phyloP scores from a whole-genome alignment of 805 yeast species.

The Saturnispora saitoi region DNA sequence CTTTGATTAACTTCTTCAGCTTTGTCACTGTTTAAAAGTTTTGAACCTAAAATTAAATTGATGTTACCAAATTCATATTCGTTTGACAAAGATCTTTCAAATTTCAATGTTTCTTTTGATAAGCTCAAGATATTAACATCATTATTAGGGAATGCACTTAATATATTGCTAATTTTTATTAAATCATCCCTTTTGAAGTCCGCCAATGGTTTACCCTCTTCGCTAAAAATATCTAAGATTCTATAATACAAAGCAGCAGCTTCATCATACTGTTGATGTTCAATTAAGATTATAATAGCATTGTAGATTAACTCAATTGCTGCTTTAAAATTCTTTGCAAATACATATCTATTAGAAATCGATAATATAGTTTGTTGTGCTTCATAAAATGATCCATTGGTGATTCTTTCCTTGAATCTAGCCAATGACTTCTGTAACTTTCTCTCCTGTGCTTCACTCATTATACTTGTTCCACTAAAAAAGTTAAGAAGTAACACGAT shows the following conservation, averaged over 20 bases:
- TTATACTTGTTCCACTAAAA: constrained; percentile 10
- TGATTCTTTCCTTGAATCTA: constrained; percentile 59
- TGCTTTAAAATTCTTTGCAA: constrained; percentile 53
- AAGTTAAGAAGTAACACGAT: no score
- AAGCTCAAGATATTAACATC: constrained; percentile 63
- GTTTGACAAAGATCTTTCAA: constrained; percentile 48
- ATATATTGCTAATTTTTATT: constrained; percentile 34
- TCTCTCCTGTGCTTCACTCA: constrained; percentile 13
- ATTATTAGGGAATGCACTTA: constrained; percentile 34
- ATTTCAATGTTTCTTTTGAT: constrained; percentile 54
- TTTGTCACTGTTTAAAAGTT: constrained; percentile 36
- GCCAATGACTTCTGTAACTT: constrained; percentile 53
- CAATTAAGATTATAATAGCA: constrained; percentile 60
- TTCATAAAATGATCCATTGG: constrained; percentile 75
- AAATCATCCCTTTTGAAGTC: constrained; percentile 21
- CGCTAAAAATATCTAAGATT: constrained; percentile 59
- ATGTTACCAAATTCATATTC: constrained; percentile 69
- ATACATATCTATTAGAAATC: constrained; percentile 75
- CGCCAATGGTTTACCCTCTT: constrained; percentile 31
- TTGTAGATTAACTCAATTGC: constrained; percentile 69
- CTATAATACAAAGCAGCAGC: constrained; percentile 71
- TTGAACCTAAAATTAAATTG: constrained; percentile 64
- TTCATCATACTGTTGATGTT: constrained; percentile 68
- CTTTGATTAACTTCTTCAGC: constrained; percentile 20
- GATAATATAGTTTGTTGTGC: constrained; percentile 94